Conservation (phyloP, 495 filamentous ascomycete species). For the Lasiosphaeris hirsuta region DNA sequence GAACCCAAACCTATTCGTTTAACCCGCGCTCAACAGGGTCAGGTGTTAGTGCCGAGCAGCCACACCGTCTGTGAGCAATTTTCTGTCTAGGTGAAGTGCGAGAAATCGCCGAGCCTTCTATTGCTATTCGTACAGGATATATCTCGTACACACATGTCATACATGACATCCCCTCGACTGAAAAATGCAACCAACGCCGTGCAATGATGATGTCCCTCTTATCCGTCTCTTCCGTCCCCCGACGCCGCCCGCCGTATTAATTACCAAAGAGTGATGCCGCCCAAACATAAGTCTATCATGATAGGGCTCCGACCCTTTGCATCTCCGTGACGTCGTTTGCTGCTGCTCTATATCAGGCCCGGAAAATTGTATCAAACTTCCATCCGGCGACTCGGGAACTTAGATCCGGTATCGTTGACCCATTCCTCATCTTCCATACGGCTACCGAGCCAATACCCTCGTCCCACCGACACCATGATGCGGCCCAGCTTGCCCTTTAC, state of each 20-base stretch:
- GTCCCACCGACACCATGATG: slow-evolving; percentile 65
- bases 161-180: background rate
- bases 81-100: slow-evolving; percentile 9
- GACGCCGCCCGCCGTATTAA: too few species aligned
- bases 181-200: background rate
- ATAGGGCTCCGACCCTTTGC: too few species aligned
- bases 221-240: too few species aligned
- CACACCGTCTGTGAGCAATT: slow-evolving; percentile 2
- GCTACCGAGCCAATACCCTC: slow-evolving; percentile 69
- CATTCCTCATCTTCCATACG: slow-evolving; percentile 52
- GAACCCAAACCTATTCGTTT: too few species aligned
- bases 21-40: too few species aligned
- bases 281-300: background rate
- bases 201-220: too few species aligned
- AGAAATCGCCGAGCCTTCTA: slow-evolving; percentile 7
- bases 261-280: too few species aligned
- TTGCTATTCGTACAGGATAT: background rate
- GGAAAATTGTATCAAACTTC: background rate
- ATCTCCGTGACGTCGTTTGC: too few species aligned
- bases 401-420: slow-evolving; percentile 55
- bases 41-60: too few species aligned
- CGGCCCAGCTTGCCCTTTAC: slow-evolving; percentile 74
- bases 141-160: background rate
- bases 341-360: too few species aligned
- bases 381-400: slow-evolving; percentile 43